These are phyloP conservation scores for Talaromyces nanjingensis DNA, from an alignment of 495 filamentous ascomycete species.

Conservation along the genomic window DNA sequence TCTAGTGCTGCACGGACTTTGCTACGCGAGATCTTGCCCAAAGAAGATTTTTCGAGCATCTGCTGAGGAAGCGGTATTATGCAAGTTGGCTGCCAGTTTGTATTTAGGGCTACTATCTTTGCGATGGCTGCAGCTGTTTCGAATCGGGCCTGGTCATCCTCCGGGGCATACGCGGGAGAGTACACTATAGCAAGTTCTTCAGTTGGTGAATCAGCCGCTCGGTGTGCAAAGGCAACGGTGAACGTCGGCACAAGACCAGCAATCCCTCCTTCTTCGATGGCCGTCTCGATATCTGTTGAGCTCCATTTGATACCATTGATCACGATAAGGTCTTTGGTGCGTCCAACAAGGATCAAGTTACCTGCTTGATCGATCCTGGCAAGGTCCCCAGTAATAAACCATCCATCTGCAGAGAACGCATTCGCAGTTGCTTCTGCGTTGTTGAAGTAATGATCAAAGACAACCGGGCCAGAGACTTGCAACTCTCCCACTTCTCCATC, in stretches of 20 bases:
- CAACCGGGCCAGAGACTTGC: slow-evolving; percentile 43
- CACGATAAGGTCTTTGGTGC: slow-evolving; percentile 48
- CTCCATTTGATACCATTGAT: slow-evolving; percentile 47
- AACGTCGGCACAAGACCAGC: slow-evolving; percentile 20
- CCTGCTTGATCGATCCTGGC: slow-evolving; percentile 51
- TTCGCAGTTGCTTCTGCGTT: slow-evolving; percentile 55
- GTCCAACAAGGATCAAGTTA: slow-evolving; percentile 46
- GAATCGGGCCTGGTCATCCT: neutral
- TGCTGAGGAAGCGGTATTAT: slow-evolving; percentile 14
- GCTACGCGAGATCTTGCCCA: slow-evolving; percentile 43
- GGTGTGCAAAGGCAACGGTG: slow-evolving; percentile 24
- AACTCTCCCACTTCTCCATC: slow-evolving; percentile 17
- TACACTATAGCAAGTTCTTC: slow-evolving; percentile 33
- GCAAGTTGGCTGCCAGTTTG: neutral
- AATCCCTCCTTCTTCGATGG: slow-evolving; percentile 33
- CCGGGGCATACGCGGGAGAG: slow-evolving; percentile 11
- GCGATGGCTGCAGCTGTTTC: slow-evolving; percentile 3
- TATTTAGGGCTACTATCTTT: neutral
- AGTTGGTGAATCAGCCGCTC: slow-evolving; percentile 19
- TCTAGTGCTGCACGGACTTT: slow-evolving; percentile 31
- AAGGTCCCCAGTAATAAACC: slow-evolving; percentile 78
- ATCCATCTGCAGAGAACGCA: slow-evolving; percentile 64
- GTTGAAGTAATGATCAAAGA: slow-evolving; percentile 75
- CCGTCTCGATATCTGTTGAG: slow-evolving; percentile 33
- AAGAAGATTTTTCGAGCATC: slow-evolving; percentile 25